Evolutionary conservation across 2,329 filamentous ascomycete genomes (phyloP).

Genomic region (Westerdykella sp.): DNA sequence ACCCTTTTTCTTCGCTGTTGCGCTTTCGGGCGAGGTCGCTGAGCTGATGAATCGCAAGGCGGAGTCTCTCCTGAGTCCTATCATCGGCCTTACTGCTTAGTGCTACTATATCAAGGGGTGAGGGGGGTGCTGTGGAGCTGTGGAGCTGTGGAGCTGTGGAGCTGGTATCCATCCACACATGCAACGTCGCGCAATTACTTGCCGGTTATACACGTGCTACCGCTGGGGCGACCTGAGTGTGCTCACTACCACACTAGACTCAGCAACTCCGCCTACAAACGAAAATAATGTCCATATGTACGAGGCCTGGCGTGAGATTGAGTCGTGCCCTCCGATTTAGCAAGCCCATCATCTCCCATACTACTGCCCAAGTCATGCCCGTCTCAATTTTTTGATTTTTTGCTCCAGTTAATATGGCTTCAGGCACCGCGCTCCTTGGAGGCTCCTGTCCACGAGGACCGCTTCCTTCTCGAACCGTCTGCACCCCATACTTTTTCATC

Average conservation of each 20-base stretch:
- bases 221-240: background rate
- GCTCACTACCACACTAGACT: background rate
- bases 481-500: slow-evolving; percentile 28
- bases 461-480: slow-evolving; percentile 25
- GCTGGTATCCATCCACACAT: background rate
- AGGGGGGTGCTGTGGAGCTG: background rate
- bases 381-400: slow-evolving; percentile 1
- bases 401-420: slow-evolving; percentile 13
- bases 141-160: background rate
- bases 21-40: background rate
- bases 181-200: background rate
- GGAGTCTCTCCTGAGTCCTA: too few species aligned
- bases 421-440: background rate
- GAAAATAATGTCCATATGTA: background rate
- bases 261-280: background rate
- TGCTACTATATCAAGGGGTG: too few species aligned
- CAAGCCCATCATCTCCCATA: background rate
- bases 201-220: background rate
- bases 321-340: background rate
- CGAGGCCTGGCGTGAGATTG: background rate
- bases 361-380: slow-evolving; percentile 6
- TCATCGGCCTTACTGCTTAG: too few species aligned
- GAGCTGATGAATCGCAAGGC: background rate
- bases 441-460: slow-evolving; percentile 1
- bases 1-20: slow-evolving; percentile 2